Evolutionary conservation across 441 rosid genomes (phyloP).

Genomic region (Gossypium schwendimanii): DNA sequence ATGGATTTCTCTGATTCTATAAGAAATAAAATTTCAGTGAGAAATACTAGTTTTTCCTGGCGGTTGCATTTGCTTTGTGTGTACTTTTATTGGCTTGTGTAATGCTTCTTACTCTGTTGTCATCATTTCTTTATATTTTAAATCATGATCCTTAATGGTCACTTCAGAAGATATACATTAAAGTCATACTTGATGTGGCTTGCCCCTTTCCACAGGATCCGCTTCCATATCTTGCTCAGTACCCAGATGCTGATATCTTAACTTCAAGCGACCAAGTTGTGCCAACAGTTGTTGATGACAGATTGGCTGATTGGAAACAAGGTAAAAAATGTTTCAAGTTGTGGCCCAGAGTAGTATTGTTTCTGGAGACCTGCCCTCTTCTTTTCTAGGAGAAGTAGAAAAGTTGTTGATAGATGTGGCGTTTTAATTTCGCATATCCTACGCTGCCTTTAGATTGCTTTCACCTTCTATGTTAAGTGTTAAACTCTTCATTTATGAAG

Average conservation of each 20-base stretch:
- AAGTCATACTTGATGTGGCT: slow-evolving; percentile 12
- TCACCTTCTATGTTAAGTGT: not conserved
- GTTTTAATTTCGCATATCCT: not conserved
- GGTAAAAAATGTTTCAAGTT: slow-evolving; percentile 36
- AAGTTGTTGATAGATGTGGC: not conserved
- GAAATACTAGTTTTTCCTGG: not conserved
- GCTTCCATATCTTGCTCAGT: slow-evolving; percentile 90
- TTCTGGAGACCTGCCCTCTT: not conserved
- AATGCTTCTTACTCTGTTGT: not conserved
- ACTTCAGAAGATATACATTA: not conserved
- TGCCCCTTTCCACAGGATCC: slow-evolving; percentile 62
- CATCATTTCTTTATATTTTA: not conserved
- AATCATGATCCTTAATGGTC: not conserved
- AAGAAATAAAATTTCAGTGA: not conserved
- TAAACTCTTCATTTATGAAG: not conserved
- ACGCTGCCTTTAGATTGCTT: not conserved
- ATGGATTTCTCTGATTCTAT: not conserved
- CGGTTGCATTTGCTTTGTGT: not conserved
- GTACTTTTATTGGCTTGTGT: slow-evolving; percentile 1
- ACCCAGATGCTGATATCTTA: slow-evolving; percentile 90
- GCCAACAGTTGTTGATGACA: slow-evolving; percentile 89
- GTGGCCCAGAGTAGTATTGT: not conserved
- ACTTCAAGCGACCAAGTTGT: slow-evolving; percentile 94
- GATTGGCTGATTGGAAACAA: slow-evolving; percentile 94
- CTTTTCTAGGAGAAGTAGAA: not conserved